Evolutionary conservation across 192 early-diverging fungal species (phyloP), one percentile per base, ranked within the genome.

Genomic region (Allomyces arbusculus): DNA sequence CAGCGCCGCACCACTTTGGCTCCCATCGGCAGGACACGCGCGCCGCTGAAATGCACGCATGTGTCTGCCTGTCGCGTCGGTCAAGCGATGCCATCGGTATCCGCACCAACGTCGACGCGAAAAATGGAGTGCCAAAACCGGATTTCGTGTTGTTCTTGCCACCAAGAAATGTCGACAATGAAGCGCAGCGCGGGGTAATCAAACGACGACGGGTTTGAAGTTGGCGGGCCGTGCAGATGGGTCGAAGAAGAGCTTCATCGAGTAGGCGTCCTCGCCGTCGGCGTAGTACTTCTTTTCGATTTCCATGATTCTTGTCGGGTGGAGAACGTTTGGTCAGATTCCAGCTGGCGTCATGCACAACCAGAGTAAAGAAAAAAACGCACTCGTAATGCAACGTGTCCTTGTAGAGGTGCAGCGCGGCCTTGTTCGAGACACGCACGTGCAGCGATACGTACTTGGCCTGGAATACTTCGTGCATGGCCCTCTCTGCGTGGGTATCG

Each of bases 251-350:
- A 0, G 61, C 63, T 1, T 77, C 87, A 89, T 89, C 24, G 83
- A 85, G 69, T 86, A 89, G 7, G 89, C 87, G 69, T 92, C 89
- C 72, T 99, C 95, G 23, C 95, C 95, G 73, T 99, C 94, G 5
- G 92, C 95, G 74, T 99, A 99, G 74, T 99, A 99, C 69, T 91
- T 90, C 69, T 88, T 87, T 72, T 99, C 95, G 23, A 91, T 84
- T 26, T 92, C 88, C 65, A 58, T 14, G 33, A 40, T 40, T 40
- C 33, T 28, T 3, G 4, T 7, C 33, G 33, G 33, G 33, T 40
- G 33, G 33, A 40, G 33, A 40, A 8, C 33, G 4, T 40, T 40
- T 8, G 4, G 33, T 40, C 4, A 40, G 33, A 40, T 40, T 28
- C 3, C 33, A 40, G 33, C 33, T 3, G 33, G 7, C 33, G 33